phyloP scores from a whole-genome alignment of 768 basidiomycete species.

The Rhodotorula taiwanensis region DNA sequence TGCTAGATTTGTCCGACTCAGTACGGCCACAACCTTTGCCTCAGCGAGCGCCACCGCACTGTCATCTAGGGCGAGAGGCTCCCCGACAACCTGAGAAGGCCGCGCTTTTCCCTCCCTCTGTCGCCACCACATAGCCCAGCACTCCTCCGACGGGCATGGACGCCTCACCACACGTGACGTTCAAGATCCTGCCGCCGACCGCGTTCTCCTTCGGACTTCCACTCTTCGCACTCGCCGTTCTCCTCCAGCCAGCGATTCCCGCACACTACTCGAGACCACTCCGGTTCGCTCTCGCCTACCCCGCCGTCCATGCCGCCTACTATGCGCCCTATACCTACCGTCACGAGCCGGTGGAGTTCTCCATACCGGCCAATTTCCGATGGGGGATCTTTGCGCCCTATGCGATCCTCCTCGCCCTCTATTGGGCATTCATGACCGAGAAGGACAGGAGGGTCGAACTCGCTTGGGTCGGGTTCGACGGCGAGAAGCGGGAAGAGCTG shows the following conservation, averaged over 20 bases:
- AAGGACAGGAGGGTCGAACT: slow-evolving; percentile 1
- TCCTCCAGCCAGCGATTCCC: slow-evolving; percentile 25
- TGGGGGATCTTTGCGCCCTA: slow-evolving; percentile 24
- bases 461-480: slow-evolving; percentile 30
- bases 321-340: neutral
- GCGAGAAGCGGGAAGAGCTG: neutral
- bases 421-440: slow-evolving; percentile 5
- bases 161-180: too few species aligned
- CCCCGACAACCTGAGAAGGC: neutral
- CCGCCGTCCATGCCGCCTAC: slow-evolving; percentile 3
- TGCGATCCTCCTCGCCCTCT: slow-evolving; percentile 10
- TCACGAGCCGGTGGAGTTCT: neutral
- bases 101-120: neutral
- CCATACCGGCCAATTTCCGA: slow-evolving; percentile 11
- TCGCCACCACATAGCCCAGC: neutral
- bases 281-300: slow-evolving; percentile 2
- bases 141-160: too few species aligned
- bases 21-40: too few species aligned
- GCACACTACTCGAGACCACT: neutral
- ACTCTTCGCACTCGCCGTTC: slow-evolving; percentile 16
- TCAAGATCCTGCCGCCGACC: neutral
- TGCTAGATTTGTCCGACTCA: too few species aligned
- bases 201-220: neutral
- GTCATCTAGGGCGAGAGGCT: too few species aligned
- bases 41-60: too few species aligned